A percentile compares a stretch with the other conserved stretches of the same genome.
Conservation (phyloP, 768 basidiomycete species). For the Tricholoma furcatifolium region DNA sequence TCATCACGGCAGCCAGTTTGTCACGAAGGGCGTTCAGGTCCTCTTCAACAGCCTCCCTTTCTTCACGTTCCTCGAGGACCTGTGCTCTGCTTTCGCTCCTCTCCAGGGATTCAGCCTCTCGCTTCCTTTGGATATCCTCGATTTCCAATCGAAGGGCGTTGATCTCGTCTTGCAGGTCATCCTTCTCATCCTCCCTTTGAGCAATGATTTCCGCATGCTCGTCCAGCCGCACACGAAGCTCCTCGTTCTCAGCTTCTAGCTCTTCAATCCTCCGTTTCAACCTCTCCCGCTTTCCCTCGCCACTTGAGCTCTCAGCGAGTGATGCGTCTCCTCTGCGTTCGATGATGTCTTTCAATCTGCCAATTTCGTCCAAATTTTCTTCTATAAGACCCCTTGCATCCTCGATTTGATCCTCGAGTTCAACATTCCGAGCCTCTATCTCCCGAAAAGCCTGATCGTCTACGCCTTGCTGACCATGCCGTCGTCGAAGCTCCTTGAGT, state of each 20-base stretch:
- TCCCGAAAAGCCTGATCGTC: constrained; percentile 56
- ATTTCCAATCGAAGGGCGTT: constrained; percentile 63
- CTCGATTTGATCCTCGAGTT: constrained; percentile 74
- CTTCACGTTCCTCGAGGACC: constrained; percentile 69
- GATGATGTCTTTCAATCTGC: constrained; percentile 66
- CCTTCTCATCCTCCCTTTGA: constrained; percentile 68
- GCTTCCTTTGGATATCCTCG: constrained; percentile 61
- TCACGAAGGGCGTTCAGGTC: constrained; percentile 72
- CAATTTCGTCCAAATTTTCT: constrained; percentile 84
- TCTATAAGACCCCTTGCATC: constrained; percentile 66
- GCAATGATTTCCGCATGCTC: constrained; percentile 56
- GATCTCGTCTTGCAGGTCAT: constrained; percentile 65
- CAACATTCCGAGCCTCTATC: constrained; percentile 58
- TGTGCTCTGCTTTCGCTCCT: constrained; percentile 73
- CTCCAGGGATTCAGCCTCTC: constrained; percentile 64
- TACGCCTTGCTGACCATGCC: constrained; percentile 37
- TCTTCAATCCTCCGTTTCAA: constrained; percentile 52
- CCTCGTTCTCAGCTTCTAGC: constrained; percentile 62
- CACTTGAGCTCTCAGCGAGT: constrained; percentile 34
- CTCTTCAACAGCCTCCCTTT: constrained; percentile 77
- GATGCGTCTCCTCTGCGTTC: constrained; percentile 51
- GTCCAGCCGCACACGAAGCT: constrained; percentile 54
- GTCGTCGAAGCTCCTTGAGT: constrained; percentile 60
- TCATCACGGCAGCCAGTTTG: constrained; percentile 74
- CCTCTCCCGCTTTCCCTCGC: constrained; percentile 39